Evolutionary conservation across 768 basidiomycete genomes (phyloP), one percentile per base, ranked within the genome.

Genomic region (Boletellus emodensis): DNA sequence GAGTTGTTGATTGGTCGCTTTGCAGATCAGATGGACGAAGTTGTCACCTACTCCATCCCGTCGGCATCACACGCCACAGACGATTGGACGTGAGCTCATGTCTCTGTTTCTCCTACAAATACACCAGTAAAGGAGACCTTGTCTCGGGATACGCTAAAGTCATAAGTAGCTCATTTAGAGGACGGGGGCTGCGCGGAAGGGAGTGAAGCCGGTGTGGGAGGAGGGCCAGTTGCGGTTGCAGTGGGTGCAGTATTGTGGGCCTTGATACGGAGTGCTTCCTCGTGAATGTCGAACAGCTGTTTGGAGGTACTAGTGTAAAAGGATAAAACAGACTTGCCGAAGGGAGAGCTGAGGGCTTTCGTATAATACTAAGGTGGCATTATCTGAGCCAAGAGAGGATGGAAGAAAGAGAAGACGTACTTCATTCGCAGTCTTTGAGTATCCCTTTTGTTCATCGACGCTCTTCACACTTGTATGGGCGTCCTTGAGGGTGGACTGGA

Each of bases 281-380:
- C 90, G 63, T 96, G 94, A 42, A 97, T 94, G 63, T 97, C 94
- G 17, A 79, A 61, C 24, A 91, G 84, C 68, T 94, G 90, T 73
- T 96, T 97, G 17, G 84, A 77, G 8, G 92, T 94, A 39, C 72
- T 71, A 13, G 94, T 95, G 75, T 96, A 97, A 75, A 96, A 97
- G 1, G 71, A 61, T 26, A 73, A 69, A 51, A 96, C 89, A 61
- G 81, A 84, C 71, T 84, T 79, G 11, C 93, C 94, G 20, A 85
- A 68, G 1, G 87, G 80, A 35, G 89, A 90, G n/a, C 77, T 45
- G 18, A 95, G 71, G 12, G 89, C 90, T 61, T 79, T 83, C 20
- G 72, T 56, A 66, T 95, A 96, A 61, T 93, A 94, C 87, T 90
- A 59, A 12, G 46, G 20, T 3, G 32, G 15, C 44, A n/a, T 45